These are phyloP conservation scores for Aspergillus sp. DNA, from an alignment of 2,329 filamentous ascomycete species.

Conservation along the genomic window DNA sequence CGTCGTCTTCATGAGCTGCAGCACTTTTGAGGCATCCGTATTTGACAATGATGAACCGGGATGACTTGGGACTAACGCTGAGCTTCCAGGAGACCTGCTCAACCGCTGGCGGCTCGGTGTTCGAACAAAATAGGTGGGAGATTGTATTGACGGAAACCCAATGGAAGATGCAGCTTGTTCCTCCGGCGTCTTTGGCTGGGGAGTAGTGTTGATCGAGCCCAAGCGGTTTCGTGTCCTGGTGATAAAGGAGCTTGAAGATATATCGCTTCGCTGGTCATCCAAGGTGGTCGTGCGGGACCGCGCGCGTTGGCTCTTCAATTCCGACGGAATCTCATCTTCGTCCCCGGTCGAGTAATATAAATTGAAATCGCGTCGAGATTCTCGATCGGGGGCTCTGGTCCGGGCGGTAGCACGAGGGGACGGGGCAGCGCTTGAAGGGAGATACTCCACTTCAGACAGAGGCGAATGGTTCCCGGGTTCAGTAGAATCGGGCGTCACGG, in stretches of 20 bases:
- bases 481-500: slow-evolving; percentile 52
- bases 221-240: slow-evolving; percentile 42
- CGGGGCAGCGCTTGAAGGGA: slow-evolving; percentile 36
- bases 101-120: slow-evolving; percentile 39
- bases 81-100: slow-evolving; percentile 38
- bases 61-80: slow-evolving; percentile 30
- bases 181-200: slow-evolving; percentile 42
- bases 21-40: slow-evolving; percentile 52
- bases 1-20: slow-evolving; percentile 57
- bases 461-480: slow-evolving; percentile 44
- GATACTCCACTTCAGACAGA: slow-evolving; percentile 42
- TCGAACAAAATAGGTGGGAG: slow-evolving; percentile 42
- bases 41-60: slow-evolving; percentile 44
- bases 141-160: slow-evolving; percentile 54
- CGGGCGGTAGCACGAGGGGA: slow-evolving; percentile 44
- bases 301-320: slow-evolving; percentile 41
- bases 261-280: slow-evolving; percentile 47
- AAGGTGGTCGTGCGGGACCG: slow-evolving; percentile 48
- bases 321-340: slow-evolving; percentile 39
- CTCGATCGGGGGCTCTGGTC: slow-evolving; percentile 38
- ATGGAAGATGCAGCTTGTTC: slow-evolving; percentile 47
- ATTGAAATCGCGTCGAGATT: slow-evolving; percentile 37
- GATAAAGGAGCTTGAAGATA: slow-evolving; percentile 38
- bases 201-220: slow-evolving; percentile 45
- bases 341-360: slow-evolving; percentile 37